Evolutionary conservation across 345 rosid species (phyloP).

Genomic region (Turritis glabra): DNA sequence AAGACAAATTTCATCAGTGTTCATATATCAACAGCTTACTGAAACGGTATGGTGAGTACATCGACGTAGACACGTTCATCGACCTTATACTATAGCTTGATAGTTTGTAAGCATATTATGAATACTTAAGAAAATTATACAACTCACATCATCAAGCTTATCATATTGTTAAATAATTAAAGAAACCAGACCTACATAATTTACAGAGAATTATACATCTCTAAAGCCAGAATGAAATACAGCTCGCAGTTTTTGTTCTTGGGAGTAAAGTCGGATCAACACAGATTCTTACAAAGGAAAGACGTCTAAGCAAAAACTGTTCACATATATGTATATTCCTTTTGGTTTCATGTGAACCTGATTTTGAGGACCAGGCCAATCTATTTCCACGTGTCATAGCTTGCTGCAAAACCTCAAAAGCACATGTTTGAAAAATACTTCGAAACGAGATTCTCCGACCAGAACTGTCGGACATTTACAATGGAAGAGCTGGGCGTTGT

Average conservation of each 20-base stretch:
- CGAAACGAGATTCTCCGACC: neutral
- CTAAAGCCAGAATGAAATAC: conserved; percentile 17
- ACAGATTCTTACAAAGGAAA: conserved; percentile 8
- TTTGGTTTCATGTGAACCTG: conserved; percentile 15
- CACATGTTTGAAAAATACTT: conserved; percentile 14
- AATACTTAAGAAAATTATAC: neutral
- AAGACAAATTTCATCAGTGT: neutral
- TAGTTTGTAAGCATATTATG: too few relatives aligned
- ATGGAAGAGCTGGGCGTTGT: conserved; percentile 67
- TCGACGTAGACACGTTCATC: neutral
- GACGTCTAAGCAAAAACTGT: conserved; percentile 16
- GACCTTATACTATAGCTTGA: neutral
- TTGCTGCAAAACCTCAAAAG: conserved; percentile 14
- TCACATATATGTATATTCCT: neutral
- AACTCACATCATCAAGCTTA: conserved; percentile 8
- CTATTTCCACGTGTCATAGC: conserved; percentile 3
- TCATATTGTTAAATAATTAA: neutral
- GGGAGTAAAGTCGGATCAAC: neutral
- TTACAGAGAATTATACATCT: conserved; percentile 18
- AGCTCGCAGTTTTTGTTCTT: conserved; percentile 6
- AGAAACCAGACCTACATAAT: conserved; percentile 2
- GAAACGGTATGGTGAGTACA: neutral
- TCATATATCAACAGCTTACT: neutral
- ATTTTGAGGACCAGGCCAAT: conserved; percentile 15
- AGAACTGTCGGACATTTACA: conserved; percentile 34